These are phyloP conservation scores for Penicillium fuscoglaucum DNA, from an alignment of 2,329 filamentous ascomycete genomes.

Conservation along the genomic window DNA sequence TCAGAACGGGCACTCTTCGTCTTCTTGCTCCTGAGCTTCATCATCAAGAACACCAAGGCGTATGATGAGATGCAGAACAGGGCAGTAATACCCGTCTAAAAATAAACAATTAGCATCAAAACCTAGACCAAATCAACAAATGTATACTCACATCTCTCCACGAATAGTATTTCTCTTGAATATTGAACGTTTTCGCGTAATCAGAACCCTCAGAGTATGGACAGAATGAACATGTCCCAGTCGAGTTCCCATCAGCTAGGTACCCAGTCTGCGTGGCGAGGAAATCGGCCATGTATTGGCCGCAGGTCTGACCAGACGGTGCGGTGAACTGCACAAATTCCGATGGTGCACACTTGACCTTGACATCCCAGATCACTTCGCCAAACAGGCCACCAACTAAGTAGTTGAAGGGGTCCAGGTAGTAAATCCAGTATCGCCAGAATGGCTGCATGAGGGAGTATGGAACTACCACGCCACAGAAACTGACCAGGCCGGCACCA, in stretches of 20 bases:
- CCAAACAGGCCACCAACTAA: conserved; percentile 43
- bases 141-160: conserved; percentile 39
- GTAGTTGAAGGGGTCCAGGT: conserved; percentile 47
- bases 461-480: conserved; percentile 43
- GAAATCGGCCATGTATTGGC: conserved; percentile 38
- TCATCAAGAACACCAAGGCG: conserved; percentile 48
- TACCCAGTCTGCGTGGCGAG: conserved; percentile 31
- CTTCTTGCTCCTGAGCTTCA: conserved; percentile 52
- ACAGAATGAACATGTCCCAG: conserved; percentile 33
- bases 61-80: conserved; percentile 48
- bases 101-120: neutral
- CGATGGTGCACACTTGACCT: conserved; percentile 36
- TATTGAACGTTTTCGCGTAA: conserved; percentile 37
- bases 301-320: conserved; percentile 34
- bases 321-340: conserved; percentile 35
- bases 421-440: conserved; percentile 49
- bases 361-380: conserved; percentile 41
- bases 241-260: conserved; percentile 31
- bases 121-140: neutral
- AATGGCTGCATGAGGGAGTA: conserved; percentile 41
- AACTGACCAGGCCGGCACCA: conserved; percentile 44
- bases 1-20: conserved; percentile 47
- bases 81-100: conserved; percentile 44
- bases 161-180: conserved; percentile 36
- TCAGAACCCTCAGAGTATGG: conserved; percentile 35